Evolutionary conservation across 1,284 basidiomycete genomes (phyloP).

Genomic region (Grifola frondosa): DNA sequence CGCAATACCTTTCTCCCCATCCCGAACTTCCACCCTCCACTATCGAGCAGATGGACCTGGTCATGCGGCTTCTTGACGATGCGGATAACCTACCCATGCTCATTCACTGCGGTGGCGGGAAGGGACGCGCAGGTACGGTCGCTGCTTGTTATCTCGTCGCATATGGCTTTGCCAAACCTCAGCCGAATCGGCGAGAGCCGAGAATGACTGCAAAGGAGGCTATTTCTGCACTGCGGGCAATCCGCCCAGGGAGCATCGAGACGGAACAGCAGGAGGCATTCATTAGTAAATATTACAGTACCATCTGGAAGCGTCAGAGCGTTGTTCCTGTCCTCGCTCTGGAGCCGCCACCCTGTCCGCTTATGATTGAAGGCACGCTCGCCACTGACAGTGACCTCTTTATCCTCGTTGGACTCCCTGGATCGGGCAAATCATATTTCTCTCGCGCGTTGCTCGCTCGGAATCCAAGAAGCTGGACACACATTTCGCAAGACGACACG

Average conservation of each 20-base stretch:
- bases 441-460: constrained; percentile 45
- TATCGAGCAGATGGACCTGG: constrained; percentile 59
- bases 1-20: constrained; percentile 59
- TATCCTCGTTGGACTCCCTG: constrained; percentile 57
- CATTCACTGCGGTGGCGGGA: constrained; percentile 63
- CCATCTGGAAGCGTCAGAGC: constrained; percentile 57
- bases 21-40: constrained; percentile 54
- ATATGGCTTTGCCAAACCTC: constrained; percentile 48
- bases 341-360: constrained; percentile 47
- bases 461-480: constrained; percentile 40
- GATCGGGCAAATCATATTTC: constrained; percentile 61
- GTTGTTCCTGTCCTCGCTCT: constrained; percentile 46
- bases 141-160: constrained; percentile 60
- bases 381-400: constrained; percentile 40
- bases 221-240: constrained; percentile 43
- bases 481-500: constrained; percentile 57
- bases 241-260: constrained; percentile 57
- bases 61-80: constrained; percentile 47
- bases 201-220: constrained; percentile 49
- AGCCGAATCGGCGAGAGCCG: constrained; percentile 41
- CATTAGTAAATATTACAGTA: constrained; percentile 54
- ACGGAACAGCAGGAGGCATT: constrained; percentile 55
- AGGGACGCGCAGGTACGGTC: constrained; percentile 61
- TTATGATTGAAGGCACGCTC: constrained; percentile 44
- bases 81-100: constrained; percentile 47